Base-by-base conservation (phyloP, 208 protist genomes). In the Novymonas esmeraldas region DNA sequence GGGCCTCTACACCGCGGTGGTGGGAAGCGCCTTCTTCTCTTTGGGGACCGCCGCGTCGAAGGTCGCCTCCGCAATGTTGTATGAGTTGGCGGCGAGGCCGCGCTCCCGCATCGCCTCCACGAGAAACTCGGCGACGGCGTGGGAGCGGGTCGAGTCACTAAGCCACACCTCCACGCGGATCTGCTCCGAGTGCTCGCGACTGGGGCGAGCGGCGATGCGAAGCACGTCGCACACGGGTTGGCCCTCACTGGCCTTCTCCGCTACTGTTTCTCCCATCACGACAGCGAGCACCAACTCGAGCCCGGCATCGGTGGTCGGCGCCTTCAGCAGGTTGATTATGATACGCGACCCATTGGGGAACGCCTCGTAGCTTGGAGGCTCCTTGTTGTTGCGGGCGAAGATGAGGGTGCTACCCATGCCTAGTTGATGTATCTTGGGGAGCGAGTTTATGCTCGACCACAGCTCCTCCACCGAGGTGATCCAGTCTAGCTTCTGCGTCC, bases 381-480 rank as follows among this genome's bases (percentile, higher is more conserved):
- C 84, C 75, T 92, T 90, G 64, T 91, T 85, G 42, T 94, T 82
- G 44, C 91, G 84, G 0, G 91, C 72, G 55, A 96, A 89, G 42
- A 96, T 90, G 73, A 90, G 85, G 20, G 81, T 92, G 73, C 81
- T 90, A 38, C 91, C 89, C 38, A 83, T 82, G 48, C 78, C 85
- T 46, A 96, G 76, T 57, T 92, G 81, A 38, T 94, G 87, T 5
- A 96, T 73, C 49, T 86, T 87, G 0, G 91, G 91, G 7, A 96
- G 78, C 26, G 91, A 96, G 61, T 96, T 96, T 26, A 96, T 79
- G 10, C 89, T 94, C 9, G 91, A 96, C 89, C 91, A 96, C 24
- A 94, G 67, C 78, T 96, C 91, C 68, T 96, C 88, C 33, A 96
- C 89, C 26, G 83, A 88, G 13, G 73, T 85, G 39, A 96, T 77